Percentiles rank a stretch among this genome's conserved stretches.
Conservation (phyloP, 257 asterid species). For the Penstemon newberryi region DNA sequence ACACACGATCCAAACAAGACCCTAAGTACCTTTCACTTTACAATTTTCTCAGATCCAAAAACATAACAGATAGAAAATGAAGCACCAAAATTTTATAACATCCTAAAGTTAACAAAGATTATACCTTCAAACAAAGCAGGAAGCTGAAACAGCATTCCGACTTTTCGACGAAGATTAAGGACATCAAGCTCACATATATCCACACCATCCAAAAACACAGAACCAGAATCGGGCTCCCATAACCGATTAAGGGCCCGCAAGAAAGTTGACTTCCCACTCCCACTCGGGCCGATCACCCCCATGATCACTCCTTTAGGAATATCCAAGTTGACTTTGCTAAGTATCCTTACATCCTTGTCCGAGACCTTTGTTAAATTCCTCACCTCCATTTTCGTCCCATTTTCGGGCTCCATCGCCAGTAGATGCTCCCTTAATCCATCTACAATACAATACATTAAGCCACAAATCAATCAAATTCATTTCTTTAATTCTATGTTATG, state of each 20-base stretch:
- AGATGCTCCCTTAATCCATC: slow-evolving; percentile 45
- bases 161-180: slow-evolving; percentile 60
- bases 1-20: too few relatives aligned
- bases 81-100: too few relatives aligned
- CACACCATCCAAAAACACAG: slow-evolving; percentile 64
- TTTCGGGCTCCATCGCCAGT: slow-evolving; percentile 33
- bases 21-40: neutral
- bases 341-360: slow-evolving; percentile 46
- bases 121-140: slow-evolving; percentile 77
- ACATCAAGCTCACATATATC: slow-evolving; percentile 68
- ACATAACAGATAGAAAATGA: neutral
- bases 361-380: slow-evolving; percentile 49
- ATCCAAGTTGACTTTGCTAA: slow-evolving; percentile 54
- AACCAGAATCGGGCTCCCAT: slow-evolving; percentile 67
- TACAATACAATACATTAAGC: neutral
- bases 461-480: neutral
- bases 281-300: slow-evolving; percentile 87
- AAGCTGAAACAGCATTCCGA: slow-evolving; percentile 79
- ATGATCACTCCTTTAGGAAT: slow-evolving; percentile 64
- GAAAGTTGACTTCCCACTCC: slow-evolving; percentile 78
- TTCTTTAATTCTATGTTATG: neutral
- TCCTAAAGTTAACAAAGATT: neutral
- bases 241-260: slow-evolving; percentile 69
- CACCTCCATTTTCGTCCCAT: slow-evolving; percentile 52
- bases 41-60: neutral